These are phyloP conservation scores for Suillus cothurnatus DNA, from an alignment of 768 basidiomycete species.

Conservation along the genomic window DNA sequence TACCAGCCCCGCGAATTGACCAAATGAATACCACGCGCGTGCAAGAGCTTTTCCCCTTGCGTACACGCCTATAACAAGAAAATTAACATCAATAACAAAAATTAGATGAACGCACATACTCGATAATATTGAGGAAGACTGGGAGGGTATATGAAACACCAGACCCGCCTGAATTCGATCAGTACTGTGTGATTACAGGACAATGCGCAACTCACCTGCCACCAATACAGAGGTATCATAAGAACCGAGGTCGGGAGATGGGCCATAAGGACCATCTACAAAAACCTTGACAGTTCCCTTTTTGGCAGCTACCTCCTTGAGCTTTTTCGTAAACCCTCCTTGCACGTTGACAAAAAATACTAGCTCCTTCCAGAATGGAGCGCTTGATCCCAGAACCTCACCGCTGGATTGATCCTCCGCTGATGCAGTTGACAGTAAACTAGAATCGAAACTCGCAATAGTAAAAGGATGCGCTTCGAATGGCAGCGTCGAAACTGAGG, in stretches of 20 bases:
- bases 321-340: conserved; percentile 58
- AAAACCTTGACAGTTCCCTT: conserved; percentile 44
- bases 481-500: conserved; percentile 44
- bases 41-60: conserved; percentile 21
- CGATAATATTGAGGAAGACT: conserved; percentile 44
- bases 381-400: background rate
- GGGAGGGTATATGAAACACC: conserved; percentile 52
- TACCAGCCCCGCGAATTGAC: conserved; percentile 51
- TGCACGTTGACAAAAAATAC: conserved; percentile 61
- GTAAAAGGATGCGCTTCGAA: conserved; percentile 67
- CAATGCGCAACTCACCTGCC: conserved; percentile 39
- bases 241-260: conserved; percentile 39
- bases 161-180: conserved; percentile 42
- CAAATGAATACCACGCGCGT: conserved; percentile 53
- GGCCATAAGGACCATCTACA: conserved; percentile 63
- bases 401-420: background rate
- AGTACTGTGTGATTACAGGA: background rate
- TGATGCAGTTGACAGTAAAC: conserved; percentile 14
- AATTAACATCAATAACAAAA: background rate
- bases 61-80: conserved; percentile 21
- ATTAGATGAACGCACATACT: conserved; percentile 30
- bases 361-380: conserved; percentile 41
- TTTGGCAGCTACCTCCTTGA: conserved; percentile 36
- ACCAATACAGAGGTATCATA: conserved; percentile 52
- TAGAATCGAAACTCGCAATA: conserved; percentile 46